Percentiles rank a stretch among this genome's conserved stretches.
Conservation (phyloP, 129 eudicot species). For the Calendula officinalis region DNA sequence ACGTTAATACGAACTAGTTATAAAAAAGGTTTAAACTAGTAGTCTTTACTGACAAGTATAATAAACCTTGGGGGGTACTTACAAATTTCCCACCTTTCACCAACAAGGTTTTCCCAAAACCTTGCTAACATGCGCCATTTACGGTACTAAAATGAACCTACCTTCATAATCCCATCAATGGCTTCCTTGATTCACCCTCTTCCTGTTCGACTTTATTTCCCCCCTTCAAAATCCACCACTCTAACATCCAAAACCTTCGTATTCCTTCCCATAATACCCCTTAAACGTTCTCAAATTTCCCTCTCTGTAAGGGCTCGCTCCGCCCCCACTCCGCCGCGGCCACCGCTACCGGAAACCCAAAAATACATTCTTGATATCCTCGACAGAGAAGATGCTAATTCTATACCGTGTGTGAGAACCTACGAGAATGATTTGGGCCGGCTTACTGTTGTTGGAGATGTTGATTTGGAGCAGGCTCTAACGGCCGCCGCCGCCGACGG, state of each 20-base stretch:
- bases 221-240: conserved; percentile 17
- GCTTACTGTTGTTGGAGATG: conserved; percentile 73
- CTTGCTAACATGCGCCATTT: conserved; percentile 27
- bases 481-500: conserved; percentile 98
- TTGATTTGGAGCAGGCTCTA: conserved; percentile 65
- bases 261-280: conserved; percentile 28
- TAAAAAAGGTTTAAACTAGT: neutral
- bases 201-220: conserved; percentile 30
- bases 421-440: conserved; percentile 83
- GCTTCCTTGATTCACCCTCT: conserved; percentile 34
- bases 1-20: neutral
- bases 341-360: conserved; percentile 43
- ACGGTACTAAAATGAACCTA: conserved; percentile 19
- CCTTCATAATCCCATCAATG: conserved; percentile 45
- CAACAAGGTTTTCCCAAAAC: conserved; percentile 20
- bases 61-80: neutral
- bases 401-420: conserved; percentile 62
- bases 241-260: conserved; percentile 16
- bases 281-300: conserved; percentile 19
- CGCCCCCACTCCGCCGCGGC: conserved; percentile 28
- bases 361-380: conserved; percentile 52
- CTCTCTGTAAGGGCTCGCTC: conserved; percentile 25
- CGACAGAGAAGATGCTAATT: conserved; percentile 34
- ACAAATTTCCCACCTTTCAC: neutral
- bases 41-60: neutral